Evolutionary conservation across 2,329 filamentous ascomycete species (phyloP).

Genomic region (Ascochyta pisi): DNA sequence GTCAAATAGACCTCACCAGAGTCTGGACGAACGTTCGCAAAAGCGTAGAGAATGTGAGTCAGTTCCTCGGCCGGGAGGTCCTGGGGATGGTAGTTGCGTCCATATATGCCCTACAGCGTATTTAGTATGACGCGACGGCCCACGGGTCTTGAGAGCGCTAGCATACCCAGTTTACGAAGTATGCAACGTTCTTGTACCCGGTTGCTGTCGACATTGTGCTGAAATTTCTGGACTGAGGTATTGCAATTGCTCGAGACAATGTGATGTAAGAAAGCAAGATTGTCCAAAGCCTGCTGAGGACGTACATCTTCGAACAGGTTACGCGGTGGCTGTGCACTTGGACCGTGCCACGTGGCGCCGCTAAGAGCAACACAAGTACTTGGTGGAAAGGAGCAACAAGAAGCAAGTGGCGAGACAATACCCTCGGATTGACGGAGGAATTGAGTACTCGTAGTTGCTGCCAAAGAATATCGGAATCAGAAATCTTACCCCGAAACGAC

Average conservation of each 20-base stretch:
- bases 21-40: slow-evolving; percentile 48
- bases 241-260: slow-evolving; percentile 28
- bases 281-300: slow-evolving; percentile 13
- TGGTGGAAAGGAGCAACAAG: neutral
- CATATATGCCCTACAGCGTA: slow-evolving; percentile 46
- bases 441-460: neutral
- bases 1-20: slow-evolving; percentile 48
- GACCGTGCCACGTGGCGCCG: slow-evolving; percentile 30
- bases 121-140: slow-evolving; percentile 1
- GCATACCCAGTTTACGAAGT: slow-evolving; percentile 49
- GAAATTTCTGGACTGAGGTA: slow-evolving; percentile 24
- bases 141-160: slow-evolving; percentile 4
- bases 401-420: neutral
- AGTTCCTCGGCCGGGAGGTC: slow-evolving; percentile 43
- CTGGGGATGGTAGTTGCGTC: slow-evolving; percentile 46
- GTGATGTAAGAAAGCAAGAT: slow-evolving; percentile 32
- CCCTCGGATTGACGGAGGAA: neutral
- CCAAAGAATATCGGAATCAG: neutral
- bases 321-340: slow-evolving; percentile 29
- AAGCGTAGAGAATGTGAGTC: slow-evolving; percentile 49
- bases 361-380: slow-evolving; percentile 23
- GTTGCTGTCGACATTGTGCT: slow-evolving; percentile 26
- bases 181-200: slow-evolving; percentile 48
- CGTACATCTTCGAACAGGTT: slow-evolving; percentile 27
- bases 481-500: neutral